A percentile compares a stretch with the other conserved stretches of the same genome.
Evolutionary conservation across 1,139 yeast species (phyloP).

Genomic region (Candida labiduridarum): DNA sequence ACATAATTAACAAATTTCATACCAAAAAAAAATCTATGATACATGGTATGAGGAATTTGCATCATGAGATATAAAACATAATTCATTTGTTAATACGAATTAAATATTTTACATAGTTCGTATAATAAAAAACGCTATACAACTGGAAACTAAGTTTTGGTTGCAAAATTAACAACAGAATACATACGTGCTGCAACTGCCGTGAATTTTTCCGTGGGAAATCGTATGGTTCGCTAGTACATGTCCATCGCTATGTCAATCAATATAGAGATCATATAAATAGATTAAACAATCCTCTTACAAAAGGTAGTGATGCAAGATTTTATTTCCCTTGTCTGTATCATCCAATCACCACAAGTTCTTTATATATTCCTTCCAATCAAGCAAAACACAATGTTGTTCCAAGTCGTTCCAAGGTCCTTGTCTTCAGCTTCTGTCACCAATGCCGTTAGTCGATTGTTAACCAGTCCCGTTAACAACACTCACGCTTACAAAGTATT

Average conservation of each 20-base stretch:
- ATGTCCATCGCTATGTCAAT: background rate
- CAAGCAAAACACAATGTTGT: slow-evolving; percentile 4
- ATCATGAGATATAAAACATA: too few species aligned
- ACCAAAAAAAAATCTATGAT: too few species aligned
- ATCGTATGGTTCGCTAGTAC: background rate
- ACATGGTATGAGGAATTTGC: too few species aligned
- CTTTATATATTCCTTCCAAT: background rate
- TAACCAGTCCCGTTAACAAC: slow-evolving; percentile 7
- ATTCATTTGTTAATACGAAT: too few species aligned
- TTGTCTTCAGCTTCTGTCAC: background rate
- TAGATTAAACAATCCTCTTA: background rate
- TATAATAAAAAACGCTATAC: too few species aligned
- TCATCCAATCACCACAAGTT: background rate
- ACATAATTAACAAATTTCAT: too few species aligned
- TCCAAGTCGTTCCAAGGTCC: slow-evolving; percentile 2
- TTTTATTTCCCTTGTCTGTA: background rate
- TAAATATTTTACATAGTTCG: too few species aligned
- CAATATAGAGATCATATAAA: slow-evolving; percentile 1
- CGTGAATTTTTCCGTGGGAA: slow-evolving; percentile 3
- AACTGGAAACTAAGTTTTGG: too few species aligned
- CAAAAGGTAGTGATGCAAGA: background rate
- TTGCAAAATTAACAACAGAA: too few species aligned
- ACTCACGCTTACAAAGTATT: slow-evolving; percentile 10
- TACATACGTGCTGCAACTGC: too few species aligned
- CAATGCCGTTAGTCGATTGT: slow-evolving; percentile 9